phyloP scores from a whole-genome alignment of 2,329 filamentous ascomycete genomes.

The Myrmaecium sp. region DNA sequence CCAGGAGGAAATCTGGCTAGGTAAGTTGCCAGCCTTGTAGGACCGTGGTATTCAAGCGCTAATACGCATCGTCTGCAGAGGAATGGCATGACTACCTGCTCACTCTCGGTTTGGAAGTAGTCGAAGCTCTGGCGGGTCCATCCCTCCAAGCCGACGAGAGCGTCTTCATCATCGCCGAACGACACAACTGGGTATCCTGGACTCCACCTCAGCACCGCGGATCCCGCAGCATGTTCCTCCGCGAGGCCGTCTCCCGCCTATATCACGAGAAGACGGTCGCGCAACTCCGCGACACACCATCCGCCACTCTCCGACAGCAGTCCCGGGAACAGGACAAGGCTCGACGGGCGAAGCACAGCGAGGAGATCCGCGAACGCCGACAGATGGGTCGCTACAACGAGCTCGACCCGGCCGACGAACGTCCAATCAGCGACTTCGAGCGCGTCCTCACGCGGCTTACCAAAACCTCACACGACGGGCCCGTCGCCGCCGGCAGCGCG shows the following conservation, averaged over 20 bases:
- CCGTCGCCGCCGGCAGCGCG: background rate
- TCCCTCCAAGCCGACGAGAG: slow-evolving; percentile 19
- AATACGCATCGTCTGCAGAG: slow-evolving; percentile 21
- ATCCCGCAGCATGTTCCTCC: slow-evolving; percentile 40
- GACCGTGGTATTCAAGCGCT: background rate
- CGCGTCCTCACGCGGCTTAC: slow-evolving; percentile 8
- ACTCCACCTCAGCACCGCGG: slow-evolving; percentile 26
- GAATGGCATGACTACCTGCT: slow-evolving; percentile 45
- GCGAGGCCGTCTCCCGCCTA: slow-evolving; percentile 41
- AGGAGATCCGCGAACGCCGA: slow-evolving; percentile 23
- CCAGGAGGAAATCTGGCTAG: slow-evolving; percentile 35
- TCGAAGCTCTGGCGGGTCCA: slow-evolving; percentile 33
- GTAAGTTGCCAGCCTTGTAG: slow-evolving; percentile 16
- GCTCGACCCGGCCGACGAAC: slow-evolving; percentile 24
- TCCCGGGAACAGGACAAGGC: slow-evolving; percentile 19
- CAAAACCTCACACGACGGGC: background rate
- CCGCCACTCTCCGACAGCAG: slow-evolving; percentile 17
- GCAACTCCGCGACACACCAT: slow-evolving; percentile 13
- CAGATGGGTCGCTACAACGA: slow-evolving; percentile 18
- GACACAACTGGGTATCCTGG: slow-evolving; percentile 42
- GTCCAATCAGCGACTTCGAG: slow-evolving; percentile 22
- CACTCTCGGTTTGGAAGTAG: slow-evolving; percentile 38
- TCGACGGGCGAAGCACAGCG: slow-evolving; percentile 25
- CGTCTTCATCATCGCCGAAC: slow-evolving; percentile 35
- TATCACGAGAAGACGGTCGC: slow-evolving; percentile 36